These are phyloP conservation scores for Sordariomycetes sp. DNA, from an alignment of 2,329 filamentous ascomycete genomes.

Conservation along the genomic window DNA sequence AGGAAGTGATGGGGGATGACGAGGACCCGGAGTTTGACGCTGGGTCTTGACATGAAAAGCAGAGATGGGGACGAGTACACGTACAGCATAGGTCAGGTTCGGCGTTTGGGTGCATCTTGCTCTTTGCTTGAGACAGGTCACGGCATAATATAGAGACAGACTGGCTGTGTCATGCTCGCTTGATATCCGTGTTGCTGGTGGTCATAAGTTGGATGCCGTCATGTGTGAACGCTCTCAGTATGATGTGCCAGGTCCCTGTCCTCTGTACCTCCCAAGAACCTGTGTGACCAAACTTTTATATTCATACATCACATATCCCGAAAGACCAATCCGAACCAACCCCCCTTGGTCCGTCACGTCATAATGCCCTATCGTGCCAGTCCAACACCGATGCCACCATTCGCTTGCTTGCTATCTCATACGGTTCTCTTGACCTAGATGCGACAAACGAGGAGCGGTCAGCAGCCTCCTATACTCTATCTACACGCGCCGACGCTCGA, in stretches of 20 bases:
- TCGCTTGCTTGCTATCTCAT: not conserved
- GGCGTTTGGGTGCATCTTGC: constrained; percentile 1
- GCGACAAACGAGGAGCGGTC: constrained; percentile 1
- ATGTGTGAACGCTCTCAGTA: not conserved
- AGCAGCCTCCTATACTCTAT: not conserved
- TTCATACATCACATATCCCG: not conserved
- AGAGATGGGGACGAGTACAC: not conserved
- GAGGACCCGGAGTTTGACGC: constrained; percentile 30
- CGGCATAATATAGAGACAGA: not conserved
- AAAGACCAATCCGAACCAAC: not conserved
- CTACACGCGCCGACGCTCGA: not conserved
- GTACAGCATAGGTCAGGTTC: not conserved
- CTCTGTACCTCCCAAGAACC: not conserved
- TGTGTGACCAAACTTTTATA: not conserved
- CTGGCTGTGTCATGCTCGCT: not conserved
- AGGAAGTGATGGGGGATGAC: constrained; percentile 26
- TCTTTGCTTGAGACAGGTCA: not conserved
- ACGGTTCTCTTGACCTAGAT: constrained; percentile 6
- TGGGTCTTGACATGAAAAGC: constrained; percentile 16
- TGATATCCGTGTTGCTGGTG: not conserved
- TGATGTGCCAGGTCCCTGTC: not conserved
- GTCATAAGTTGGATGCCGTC: not conserved
- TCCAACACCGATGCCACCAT: not conserved
- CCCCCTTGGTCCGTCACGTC: not conserved
- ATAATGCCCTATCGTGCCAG: not conserved